phyloP scores from a whole-genome alignment of 768 basidiomycete genomes.

The Tricholoma hemisulphureum region DNA sequence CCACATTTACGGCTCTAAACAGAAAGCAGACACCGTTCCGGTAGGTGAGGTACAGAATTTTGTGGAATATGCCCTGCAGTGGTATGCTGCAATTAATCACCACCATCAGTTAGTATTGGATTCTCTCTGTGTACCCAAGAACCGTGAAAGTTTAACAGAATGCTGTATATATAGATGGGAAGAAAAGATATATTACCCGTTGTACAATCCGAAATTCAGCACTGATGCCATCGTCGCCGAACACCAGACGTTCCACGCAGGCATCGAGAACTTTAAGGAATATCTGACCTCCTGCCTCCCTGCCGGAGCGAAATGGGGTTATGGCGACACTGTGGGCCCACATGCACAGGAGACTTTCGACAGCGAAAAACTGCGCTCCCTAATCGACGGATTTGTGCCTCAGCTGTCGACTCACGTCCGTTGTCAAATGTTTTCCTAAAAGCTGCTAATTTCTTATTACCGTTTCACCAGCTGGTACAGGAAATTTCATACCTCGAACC shows the following conservation, averaged over 20 bases:
- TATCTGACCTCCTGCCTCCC: slow-evolving; percentile 21
- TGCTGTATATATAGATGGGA: slow-evolving; percentile 14
- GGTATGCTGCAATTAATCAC: slow-evolving; percentile 17
- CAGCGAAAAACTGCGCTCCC: not conserved
- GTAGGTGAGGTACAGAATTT: slow-evolving; percentile 9
- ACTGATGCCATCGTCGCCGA: slow-evolving; percentile 16
- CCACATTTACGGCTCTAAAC: not conserved
- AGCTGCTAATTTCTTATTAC: not conserved
- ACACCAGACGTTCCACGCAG: slow-evolving; percentile 18
- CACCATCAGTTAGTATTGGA: slow-evolving; percentile 14
- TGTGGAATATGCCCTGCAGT: slow-evolving; percentile 17
- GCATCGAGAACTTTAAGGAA: slow-evolving; percentile 13
- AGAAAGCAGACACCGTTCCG: slow-evolving; percentile 10
- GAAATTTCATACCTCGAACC: slow-evolving; percentile 20
- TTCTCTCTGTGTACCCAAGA: too few relatives aligned
- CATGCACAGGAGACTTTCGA: slow-evolving; percentile 13
- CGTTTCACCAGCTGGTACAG: slow-evolving; percentile 10
- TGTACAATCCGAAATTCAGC: slow-evolving; percentile 18
- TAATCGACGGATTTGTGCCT: slow-evolving; percentile 14
- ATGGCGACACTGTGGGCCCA: slow-evolving; percentile 8
- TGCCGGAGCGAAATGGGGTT: slow-evolving; percentile 17
- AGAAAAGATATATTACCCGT: slow-evolving; percentile 16
- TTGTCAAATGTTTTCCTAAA: not conserved
- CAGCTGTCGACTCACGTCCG: slow-evolving; percentile 13
- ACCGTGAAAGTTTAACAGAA: not conserved